phyloP scores from a whole-genome alignment of 441 rosid species.

The Mallotus repandus region DNA sequence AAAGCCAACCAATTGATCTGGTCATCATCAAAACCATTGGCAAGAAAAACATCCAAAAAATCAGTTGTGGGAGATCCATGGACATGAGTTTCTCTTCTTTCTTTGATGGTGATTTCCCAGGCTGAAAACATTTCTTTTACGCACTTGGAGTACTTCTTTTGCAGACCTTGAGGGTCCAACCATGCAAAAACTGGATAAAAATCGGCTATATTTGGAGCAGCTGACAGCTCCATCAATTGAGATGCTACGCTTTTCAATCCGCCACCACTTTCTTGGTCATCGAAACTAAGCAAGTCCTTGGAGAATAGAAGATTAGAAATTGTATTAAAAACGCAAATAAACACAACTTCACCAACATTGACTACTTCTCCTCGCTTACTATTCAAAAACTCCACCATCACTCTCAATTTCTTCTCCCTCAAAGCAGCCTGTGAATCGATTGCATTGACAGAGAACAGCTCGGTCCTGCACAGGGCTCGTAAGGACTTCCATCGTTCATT shows the following conservation, averaged over 20 bases:
- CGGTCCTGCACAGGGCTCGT: conserved; percentile 20
- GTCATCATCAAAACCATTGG: conserved; percentile 20
- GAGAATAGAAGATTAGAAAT: conserved; percentile 21
- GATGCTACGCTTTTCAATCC: conserved; percentile 8
- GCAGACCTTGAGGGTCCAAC: conserved; percentile 30
- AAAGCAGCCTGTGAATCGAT: conserved; percentile 18
- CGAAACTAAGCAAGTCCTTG: conserved; percentile 10
- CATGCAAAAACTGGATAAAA: conserved; percentile 22
- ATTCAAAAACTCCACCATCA: conserved; percentile 30
- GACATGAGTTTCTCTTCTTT: conserved; percentile 25
- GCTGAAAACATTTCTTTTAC: conserved; percentile 1
- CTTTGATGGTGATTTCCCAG: conserved; percentile 24
- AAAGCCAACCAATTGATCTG: conserved; percentile 20
- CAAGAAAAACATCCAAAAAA: conserved; percentile 29
- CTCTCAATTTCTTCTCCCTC: conserved; percentile 25
- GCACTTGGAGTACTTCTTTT: not conserved
- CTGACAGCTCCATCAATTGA: conserved; percentile 21
- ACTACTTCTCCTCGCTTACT: conserved; percentile 20
- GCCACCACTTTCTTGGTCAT: not conserved
- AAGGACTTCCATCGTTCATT: conserved; percentile 25
- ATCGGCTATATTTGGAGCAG: conserved; percentile 31
- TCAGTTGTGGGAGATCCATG: not conserved
- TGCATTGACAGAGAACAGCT: conserved; percentile 24
- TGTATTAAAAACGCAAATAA: conserved; percentile 11
- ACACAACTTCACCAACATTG: conserved; percentile 21